Evolutionary conservation across 441 rosid genomes (phyloP).

Genomic region (Francoa sonchifolia): DNA sequence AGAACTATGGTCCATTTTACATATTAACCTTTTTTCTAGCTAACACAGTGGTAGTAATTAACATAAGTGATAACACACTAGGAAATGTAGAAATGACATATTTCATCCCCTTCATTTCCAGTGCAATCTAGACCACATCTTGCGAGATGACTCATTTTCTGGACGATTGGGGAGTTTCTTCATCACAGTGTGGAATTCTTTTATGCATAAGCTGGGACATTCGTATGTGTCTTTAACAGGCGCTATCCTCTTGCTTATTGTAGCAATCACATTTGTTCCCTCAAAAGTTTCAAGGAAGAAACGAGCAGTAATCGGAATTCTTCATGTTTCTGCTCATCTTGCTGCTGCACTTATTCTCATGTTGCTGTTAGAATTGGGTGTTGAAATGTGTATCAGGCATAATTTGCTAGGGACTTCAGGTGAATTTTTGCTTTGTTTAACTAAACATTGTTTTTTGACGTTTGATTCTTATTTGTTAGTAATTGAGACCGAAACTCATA

Average conservation of each 20-base stretch:
- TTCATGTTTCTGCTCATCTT: conserved; percentile 83
- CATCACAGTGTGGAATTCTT: conserved; percentile 61
- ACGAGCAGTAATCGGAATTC: conserved; percentile 60
- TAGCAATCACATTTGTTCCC: conserved; percentile 71
- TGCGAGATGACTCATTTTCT: conserved; percentile 79
- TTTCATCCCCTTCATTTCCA: conserved; percentile 19
- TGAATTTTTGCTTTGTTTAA: conserved; percentile 13
- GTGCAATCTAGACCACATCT: conserved; percentile 85
- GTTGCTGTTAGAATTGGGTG: conserved; percentile 86
- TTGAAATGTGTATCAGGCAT: conserved; percentile 84
- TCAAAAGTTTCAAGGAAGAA: conserved; percentile 78
- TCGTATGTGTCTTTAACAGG: conserved; percentile 79
- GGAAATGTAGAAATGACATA: conserved; percentile 17
- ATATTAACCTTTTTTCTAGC: too few species aligned
- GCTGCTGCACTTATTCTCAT: conserved; percentile 80
- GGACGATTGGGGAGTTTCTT: conserved; percentile 79
- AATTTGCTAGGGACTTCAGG: conserved; percentile 90
- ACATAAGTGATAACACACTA: too few species aligned
- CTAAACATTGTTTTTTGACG: too few species aligned
- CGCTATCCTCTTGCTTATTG: conserved; percentile 46
- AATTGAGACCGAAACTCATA: too few species aligned
- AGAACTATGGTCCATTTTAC: too few species aligned
- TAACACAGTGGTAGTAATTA: too few species aligned
- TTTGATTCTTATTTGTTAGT: too few species aligned
- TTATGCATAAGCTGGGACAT: conserved; percentile 51